phyloP scores from a whole-genome alignment of 495 filamentous ascomycete species.

The Annulohypoxylon bovei region DNA sequence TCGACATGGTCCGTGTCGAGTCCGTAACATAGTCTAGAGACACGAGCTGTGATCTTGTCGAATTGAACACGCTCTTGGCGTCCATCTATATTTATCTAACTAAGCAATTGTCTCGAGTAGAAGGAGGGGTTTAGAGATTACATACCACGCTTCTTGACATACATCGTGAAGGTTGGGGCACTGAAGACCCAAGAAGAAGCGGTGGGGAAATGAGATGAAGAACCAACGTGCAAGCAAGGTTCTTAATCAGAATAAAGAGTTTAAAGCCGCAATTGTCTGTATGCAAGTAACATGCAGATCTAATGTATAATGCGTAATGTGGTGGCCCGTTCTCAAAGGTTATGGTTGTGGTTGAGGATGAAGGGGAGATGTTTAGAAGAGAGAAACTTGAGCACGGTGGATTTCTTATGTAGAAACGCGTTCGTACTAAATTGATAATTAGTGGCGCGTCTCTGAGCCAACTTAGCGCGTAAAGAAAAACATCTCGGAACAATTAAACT shows the following conservation, averaged over 20 bases:
- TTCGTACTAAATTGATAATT: constrained; percentile 11
- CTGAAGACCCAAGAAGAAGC: constrained; percentile 19
- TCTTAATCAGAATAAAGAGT: constrained; percentile 11
- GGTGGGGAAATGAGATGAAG: constrained; percentile 13
- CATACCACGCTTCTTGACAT: constrained; percentile 69
- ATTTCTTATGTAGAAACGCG: constrained; percentile 47
- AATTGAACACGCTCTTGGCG: constrained; percentile 99
- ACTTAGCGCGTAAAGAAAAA: constrained; percentile 38
- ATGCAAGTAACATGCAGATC: constrained; percentile 29
- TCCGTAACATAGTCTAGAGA: constrained; percentile 96
- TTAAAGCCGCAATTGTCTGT: constrained; percentile 24
- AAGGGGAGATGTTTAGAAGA: constrained; percentile 34
- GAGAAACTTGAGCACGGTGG: constrained; percentile 26
- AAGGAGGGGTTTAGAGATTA: constrained; percentile 31
- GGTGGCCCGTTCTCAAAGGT: constrained; percentile 10
- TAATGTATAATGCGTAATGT: constrained; percentile 25
- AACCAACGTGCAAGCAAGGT: constrained; percentile 6
- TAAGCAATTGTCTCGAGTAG: constrained; percentile 31
- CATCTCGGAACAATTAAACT: constrained; percentile 37
- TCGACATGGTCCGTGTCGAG: constrained; percentile 97
- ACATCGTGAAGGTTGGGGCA: constrained; percentile 55
- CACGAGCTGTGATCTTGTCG: constrained; percentile 99
- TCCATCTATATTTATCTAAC: constrained; percentile 73
- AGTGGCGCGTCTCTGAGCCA: constrained; percentile 29
- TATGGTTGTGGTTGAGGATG: constrained; percentile 34